Conservation (phyloP, 2,329 filamentous ascomycete genomes). For the Sporothrix sp. region DNA sequence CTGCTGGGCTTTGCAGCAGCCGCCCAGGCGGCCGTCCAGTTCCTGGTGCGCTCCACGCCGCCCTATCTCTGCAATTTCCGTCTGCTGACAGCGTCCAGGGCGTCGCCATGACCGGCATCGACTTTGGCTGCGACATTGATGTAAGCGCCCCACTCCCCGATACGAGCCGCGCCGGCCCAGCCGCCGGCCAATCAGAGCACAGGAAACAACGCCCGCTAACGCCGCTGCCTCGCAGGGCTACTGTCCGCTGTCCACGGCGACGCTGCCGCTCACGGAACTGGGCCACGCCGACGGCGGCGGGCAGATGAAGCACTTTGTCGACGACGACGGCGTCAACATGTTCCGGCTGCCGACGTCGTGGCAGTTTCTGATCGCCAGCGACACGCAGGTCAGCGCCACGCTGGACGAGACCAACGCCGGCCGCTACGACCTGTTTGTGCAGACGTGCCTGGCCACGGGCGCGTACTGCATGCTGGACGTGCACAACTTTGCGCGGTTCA, state of each 20-base stretch:
- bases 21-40: conserved; percentile 11
- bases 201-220: too few species aligned
- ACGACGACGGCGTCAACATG: conserved; percentile 43
- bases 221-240: conserved; percentile 22
- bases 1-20: conserved; percentile 9
- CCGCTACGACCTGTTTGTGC: conserved; percentile 40
- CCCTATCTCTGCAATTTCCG: conserved; percentile 18
- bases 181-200: too few species aligned
- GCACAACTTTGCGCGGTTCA: conserved; percentile 50
- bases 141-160: too few species aligned
- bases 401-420: conserved; percentile 33
- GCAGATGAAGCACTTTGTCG: conserved; percentile 48
- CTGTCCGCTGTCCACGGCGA: conserved; percentile 24
- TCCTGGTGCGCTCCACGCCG: conserved; percentile 10
- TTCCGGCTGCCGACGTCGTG: conserved; percentile 46
- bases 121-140: conserved; percentile 36
- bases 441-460: conserved; percentile 38
- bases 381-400: conserved; percentile 33
- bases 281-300: conserved; percentile 28
- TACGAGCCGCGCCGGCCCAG: too few species aligned
- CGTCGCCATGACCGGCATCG: conserved; percentile 34
- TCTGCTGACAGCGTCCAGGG: conserved; percentile 43
- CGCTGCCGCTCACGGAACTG: conserved; percentile 24
- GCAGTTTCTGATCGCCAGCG: conserved; percentile 40
- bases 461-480: conserved; percentile 43